These are phyloP conservation scores for Bombardia bombarda DNA, from an alignment of 495 filamentous ascomycete species.

Conservation along the genomic window DNA sequence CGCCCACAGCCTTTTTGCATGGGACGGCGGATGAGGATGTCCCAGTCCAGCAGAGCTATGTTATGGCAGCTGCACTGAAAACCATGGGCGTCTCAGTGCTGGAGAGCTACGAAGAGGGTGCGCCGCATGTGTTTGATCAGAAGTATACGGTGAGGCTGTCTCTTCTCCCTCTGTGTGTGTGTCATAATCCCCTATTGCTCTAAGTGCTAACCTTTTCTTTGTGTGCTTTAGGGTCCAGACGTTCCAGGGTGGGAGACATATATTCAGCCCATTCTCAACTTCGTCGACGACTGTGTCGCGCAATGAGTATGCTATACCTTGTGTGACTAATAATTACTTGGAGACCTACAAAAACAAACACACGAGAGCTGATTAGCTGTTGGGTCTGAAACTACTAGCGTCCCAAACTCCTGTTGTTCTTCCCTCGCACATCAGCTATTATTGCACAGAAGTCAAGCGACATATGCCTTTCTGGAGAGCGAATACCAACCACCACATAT, in stretches of 20 bases:
- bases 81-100: constrained; percentile 13
- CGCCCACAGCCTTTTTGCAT: constrained; percentile 21
- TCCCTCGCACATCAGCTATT: too few species aligned
- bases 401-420: too few species aligned
- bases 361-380: too few species aligned
- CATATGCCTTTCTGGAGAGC: too few species aligned
- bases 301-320: too few species aligned
- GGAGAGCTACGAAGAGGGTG: constrained; percentile 17
- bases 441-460: too few species aligned
- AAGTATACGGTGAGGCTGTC: constrained; percentile 17
- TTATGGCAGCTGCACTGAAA: constrained; percentile 11
- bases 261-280: constrained; percentile 18
- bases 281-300: constrained; percentile 13
- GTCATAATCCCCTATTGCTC: too few species aligned
- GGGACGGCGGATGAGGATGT: constrained; percentile 16
- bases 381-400: too few species aligned
- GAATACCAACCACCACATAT: too few species aligned
- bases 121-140: constrained; percentile 15
- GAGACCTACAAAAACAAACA: too few species aligned
- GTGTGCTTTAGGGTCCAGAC: constrained; percentile 4
- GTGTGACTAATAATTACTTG: too few species aligned
- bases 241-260: constrained; percentile 16
- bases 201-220: background rate
- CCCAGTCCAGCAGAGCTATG: constrained; percentile 14
- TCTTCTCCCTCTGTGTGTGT: background rate